Percentiles rank a stretch among this genome's conserved stretches.
phyloP scores from a whole-genome alignment of 208 protist genomes.

The Trypanosoma melophagium region DNA sequence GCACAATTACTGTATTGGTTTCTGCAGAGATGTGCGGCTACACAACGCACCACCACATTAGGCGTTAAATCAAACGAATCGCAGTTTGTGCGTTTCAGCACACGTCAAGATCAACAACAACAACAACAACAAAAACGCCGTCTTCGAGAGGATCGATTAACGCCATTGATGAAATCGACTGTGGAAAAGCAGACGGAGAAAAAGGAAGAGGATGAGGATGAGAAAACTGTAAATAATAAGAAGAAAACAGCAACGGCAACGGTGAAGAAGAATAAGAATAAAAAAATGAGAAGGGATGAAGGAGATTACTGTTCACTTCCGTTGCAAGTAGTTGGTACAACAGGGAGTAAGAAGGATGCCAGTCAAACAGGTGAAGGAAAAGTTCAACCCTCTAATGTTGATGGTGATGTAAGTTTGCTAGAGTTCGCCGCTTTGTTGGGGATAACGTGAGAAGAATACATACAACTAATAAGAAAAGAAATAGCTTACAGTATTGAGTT shows the following conservation, averaged over 20 bases:
- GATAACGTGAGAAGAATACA: background rate
- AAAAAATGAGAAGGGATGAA: too few relatives aligned
- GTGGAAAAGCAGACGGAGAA: too few relatives aligned
- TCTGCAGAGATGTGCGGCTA: background rate
- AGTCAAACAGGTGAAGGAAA: background rate
- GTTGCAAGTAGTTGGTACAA: background rate
- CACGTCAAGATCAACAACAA: too few relatives aligned
- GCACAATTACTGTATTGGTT: constrained; percentile 76
- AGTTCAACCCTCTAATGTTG: background rate
- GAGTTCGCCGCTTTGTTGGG: constrained; percentile 8
- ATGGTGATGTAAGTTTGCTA: background rate
- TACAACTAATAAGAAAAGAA: background rate
- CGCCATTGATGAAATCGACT: too few relatives aligned
- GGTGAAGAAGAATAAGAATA: too few relatives aligned
- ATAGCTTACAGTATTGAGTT: background rate
- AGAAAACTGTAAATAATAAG: too few relatives aligned
- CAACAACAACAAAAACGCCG: too few relatives aligned
- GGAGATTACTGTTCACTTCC: too few relatives aligned
- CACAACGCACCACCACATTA: background rate
- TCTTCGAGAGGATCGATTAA: too few relatives aligned
- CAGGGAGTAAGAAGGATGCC: background rate
- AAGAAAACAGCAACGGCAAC: too few relatives aligned
- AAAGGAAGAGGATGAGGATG: too few relatives aligned
- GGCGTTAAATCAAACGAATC: background rate
- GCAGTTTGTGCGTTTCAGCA: background rate